A percentile compares a stretch with the other conserved stretches of the same genome.
These are phyloP conservation scores for Mycena amicta DNA, from an alignment of 768 basidiomycete genomes.

Conservation along the genomic window DNA sequence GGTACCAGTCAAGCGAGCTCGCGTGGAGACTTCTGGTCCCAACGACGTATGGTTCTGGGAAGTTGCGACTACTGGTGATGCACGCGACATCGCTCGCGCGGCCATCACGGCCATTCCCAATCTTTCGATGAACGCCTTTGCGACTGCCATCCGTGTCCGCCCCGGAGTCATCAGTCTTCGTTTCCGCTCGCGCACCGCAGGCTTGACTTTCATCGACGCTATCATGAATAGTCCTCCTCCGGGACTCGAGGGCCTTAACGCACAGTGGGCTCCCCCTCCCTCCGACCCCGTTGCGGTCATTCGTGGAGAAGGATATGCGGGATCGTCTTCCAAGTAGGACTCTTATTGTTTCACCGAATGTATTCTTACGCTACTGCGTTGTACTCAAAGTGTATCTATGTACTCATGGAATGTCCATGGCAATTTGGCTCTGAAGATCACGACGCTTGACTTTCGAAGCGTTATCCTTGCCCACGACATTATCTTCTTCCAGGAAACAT, in stretches of 20 bases:
- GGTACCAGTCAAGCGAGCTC: not conserved
- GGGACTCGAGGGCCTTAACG: not conserved
- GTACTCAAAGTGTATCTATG: not conserved
- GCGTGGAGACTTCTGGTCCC: no score
- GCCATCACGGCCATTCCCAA: not conserved
- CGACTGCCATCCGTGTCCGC: conserved; percentile 3
- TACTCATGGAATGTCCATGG: conserved; percentile 13
- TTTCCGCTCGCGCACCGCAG: not conserved
- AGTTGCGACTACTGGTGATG: conserved; percentile 1
- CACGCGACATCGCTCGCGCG: conserved; percentile 2
- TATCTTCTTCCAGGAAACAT: conserved; percentile 10
- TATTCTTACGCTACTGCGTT: not conserved
- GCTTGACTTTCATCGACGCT: not conserved
- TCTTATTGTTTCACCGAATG: not conserved
- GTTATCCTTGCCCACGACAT: conserved; percentile 7
- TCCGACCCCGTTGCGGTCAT: not conserved
- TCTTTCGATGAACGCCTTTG: not conserved
- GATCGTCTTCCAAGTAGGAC: not conserved
- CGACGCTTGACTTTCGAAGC: not conserved
- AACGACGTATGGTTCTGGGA: conserved; percentile 7
- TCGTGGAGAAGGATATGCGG: not conserved
- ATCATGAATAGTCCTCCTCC: not conserved
- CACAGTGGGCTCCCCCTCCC: not conserved
- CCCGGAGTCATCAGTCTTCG: conserved; percentile 3
- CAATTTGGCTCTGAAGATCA: conserved; percentile 7